Evolutionary conservation across 169 alveolate genomes (phyloP), one percentile per base, ranked within the genome.

Genomic region (Eimeria falciformis): DNA sequence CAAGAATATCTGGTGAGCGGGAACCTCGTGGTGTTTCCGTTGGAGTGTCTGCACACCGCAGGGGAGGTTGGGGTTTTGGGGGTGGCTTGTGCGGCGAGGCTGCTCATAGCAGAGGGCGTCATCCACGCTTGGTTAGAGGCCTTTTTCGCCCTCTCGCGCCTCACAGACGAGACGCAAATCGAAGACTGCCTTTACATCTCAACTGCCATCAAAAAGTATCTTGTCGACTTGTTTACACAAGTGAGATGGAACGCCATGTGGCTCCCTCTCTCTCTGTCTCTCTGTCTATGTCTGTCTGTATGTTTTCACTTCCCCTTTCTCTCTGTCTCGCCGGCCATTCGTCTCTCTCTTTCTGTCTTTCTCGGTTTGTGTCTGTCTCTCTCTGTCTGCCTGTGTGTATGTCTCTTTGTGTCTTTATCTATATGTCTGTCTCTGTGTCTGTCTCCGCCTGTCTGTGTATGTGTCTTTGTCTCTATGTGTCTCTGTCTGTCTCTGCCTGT

Each of bases 201-300:
- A 21, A 62, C 73, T n/a, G 27, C 40, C 2, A 25, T 65, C 5
- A 55, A 47, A 23, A 82, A 82, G 27, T 53, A 37, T 46, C 90
- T 82, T 46, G 78, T 82, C 65, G 90, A 82, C 45, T 45, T 58
- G 79, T 82, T 82, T 46, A 82, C 58, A 9, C 79, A 82, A 33
- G 90, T 82, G 21, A 23, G 65, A 55, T 1, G n/a, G 25, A 7
- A 58, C 18, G 11, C 71, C 71, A 14, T 58, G 7, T 58, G 9
- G 7, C 71, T 50, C 62, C 62, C 62, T 50, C 14, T 14, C n/a
- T 50, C 14, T 50, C 62, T 14, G 4, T 29, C 17, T 66, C 3
- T n/a, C 21, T 21, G 71, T 7, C 71, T 58, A 27, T 27, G 7
- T 58, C 71, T 14, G 71, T 14, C 71, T 21, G 33, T 9, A 14